Base-by-base conservation (phyloP, 495 filamentous ascomycete genomes). In the Durotheca rogersii region DNA sequence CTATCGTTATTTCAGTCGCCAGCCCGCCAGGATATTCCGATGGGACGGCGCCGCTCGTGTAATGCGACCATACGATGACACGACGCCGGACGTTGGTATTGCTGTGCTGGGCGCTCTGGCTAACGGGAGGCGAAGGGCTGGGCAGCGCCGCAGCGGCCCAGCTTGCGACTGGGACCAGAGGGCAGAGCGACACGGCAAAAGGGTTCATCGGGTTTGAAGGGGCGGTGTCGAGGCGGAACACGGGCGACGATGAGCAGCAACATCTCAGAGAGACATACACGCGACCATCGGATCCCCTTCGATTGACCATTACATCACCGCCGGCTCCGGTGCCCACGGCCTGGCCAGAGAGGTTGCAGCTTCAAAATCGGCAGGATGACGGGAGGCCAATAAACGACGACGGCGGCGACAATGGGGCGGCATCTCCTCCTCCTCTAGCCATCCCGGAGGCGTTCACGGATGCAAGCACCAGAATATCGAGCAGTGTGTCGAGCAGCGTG, bases 51-150 rank as follows among this genome's bases (percentile, higher is more conserved):
- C 15, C 47, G 25, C 25, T 7, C 45, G 27, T 20, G 41, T 41
- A 41, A 57, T 27, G 53, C 35, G 20, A 18, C 29, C 7, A 41
- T 41, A 57, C 17, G 20, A 61, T 61, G 58, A 46, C 14, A 12
- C 56, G 44, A 45, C 25, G 17, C 11, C 23, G 47, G 16, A 27
- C 38, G 7, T 45, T 35, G 39, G 40, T 53, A 39, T 19, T 57
- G 10, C 45, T 61, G 23, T 39, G 53, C 9, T 60, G 51, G 53
- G 45, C 48, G 39, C 30, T 51, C 12, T 61, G 58, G 47, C 46
- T 36, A 41, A 41, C 44, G 1, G 31, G 16, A n/a, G 27, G 39
- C 19, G 17, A 30, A 15, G 47, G 42, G 12, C 15, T 50, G 12
- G 4, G 41, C 17, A 19, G 27, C 42, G 19, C 32, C 11, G 15